These are phyloP conservation scores for Neocallimastix lanati DNA, from an alignment of 192 early-diverging fungal genomes.

Conservation along the genomic window DNA sequence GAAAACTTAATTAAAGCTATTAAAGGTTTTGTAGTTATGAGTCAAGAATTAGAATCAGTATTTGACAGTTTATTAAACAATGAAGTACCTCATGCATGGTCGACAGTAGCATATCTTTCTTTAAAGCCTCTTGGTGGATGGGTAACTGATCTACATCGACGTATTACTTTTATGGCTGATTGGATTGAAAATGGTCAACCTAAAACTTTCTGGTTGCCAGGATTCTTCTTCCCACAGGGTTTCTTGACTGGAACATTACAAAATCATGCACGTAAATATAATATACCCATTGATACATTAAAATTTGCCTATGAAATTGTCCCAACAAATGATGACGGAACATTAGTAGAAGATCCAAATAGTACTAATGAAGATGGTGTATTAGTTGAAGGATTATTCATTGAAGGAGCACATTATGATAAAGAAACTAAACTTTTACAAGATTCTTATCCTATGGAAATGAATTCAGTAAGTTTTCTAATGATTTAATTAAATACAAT, in stretches of 20 bases:
- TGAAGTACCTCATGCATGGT: constrained; percentile 32
- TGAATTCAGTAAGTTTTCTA: constrained; percentile 27
- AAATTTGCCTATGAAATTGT: constrained; percentile 24
- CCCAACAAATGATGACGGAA: constrained; percentile 14
- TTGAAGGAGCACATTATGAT: constrained; percentile 44
- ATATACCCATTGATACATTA: constrained; percentile 38
- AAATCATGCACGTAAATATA: constrained; percentile 35
- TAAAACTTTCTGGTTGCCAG: constrained; percentile 34
- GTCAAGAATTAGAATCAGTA: constrained; percentile 30
- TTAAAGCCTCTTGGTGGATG: constrained; percentile 32
- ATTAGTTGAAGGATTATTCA: constrained; percentile 27
- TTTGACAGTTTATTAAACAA: constrained; percentile 35
- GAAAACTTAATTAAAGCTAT: constrained; percentile 29
- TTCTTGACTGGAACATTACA: constrained; percentile 41
- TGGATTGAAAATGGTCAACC: constrained; percentile 35
- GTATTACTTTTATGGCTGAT: constrained; percentile 13
- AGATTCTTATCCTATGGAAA: constrained; percentile 45
- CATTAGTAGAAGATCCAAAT: background rate
- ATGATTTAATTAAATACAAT: no score
- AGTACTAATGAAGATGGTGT: constrained; percentile 26
- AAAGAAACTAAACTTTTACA: constrained; percentile 22
- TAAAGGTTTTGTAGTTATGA: constrained; percentile 43
- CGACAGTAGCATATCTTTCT: constrained; percentile 28
- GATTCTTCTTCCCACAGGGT: constrained; percentile 50
- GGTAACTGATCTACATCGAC: constrained; percentile 32